Evolutionary conservation across 2,329 filamentous ascomycete species (phyloP).

Genomic region (Pseudocercospora macadamiae): DNA sequence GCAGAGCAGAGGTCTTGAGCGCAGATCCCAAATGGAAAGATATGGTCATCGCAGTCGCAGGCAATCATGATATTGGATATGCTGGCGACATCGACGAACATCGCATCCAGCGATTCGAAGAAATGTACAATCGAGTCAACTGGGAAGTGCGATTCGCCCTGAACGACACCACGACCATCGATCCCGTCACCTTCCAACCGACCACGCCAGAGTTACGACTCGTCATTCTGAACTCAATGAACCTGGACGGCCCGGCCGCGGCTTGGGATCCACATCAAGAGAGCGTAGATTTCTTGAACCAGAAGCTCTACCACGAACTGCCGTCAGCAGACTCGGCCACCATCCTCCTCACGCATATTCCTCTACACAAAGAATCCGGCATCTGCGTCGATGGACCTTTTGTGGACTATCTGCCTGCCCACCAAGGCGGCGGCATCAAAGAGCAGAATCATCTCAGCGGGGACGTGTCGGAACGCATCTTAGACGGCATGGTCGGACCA

Average conservation of each 20-base stretch:
- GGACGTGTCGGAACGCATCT: constrained; percentile 68
- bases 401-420: constrained; percentile 75
- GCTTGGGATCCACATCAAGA: constrained; percentile 68
- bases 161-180: constrained; percentile 36
- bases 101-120: constrained; percentile 79
- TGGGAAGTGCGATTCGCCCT: constrained; percentile 76
- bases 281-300: constrained; percentile 68
- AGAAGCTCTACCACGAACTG: constrained; percentile 20
- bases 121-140: constrained; percentile 81
- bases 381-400: constrained; percentile 82
- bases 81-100: constrained; percentile 83
- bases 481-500: constrained; percentile 83
- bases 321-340: constrained; percentile 56
- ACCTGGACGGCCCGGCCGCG: constrained; percentile 81
- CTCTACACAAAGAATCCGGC: constrained; percentile 79
- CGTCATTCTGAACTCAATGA: constrained; percentile 88
- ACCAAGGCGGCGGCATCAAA: constrained; percentile 67
- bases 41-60: constrained; percentile 83
- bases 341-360: constrained; percentile 87
- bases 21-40: constrained; percentile 65
- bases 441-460: constrained; percentile 90
- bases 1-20: constrained; percentile 43
- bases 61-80: constrained; percentile 97
- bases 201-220: constrained; percentile 72
- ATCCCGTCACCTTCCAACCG: neutral